Base-by-base conservation (phyloP, 1,284 basidiomycete genomes). In the Sporisorium scitamineum region DNA sequence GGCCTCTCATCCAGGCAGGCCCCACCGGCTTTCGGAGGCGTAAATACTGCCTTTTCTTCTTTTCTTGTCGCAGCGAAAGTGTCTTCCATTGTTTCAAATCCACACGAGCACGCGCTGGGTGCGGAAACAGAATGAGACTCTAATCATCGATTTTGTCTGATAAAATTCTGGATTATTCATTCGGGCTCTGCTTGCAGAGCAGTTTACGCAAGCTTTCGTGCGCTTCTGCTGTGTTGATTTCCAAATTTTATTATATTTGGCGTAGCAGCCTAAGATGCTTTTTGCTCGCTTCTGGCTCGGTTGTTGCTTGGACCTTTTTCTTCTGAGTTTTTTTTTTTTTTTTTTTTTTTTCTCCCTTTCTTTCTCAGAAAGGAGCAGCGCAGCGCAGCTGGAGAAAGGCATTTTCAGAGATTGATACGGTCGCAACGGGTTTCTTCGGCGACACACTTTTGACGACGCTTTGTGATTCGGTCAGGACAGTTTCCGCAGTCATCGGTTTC, bases 351-450 rank as follows among this genome's bases (percentile, higher is more conserved):
- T n/a, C n/a, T n/a, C n/a, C n/a, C n/a, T 31, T 24, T 50, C 5
- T 24, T 29, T 50, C 31, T 29, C n/a, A 11, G 31, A 52, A 57
- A 37, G 31, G 29, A 37, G 54, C 55, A 58, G 50, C 55, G 44
- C n/a, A 29, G 34, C 54, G 50, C 37, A 32, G 53, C 39, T 9
- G 32, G 3, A 45, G 42, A 24, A 13, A 20, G 22, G 20, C 5
- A 45, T 45, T 47, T 9, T 22, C 44, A 9, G 6, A 51, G 27
- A 10, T 51, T 34, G 31, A 51, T 32, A 31, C 16, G 50, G n/a
- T n/a, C n/a, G 44, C 6, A 24, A 37, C 58, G 56, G 63, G 41
- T 39, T 42, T 61, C 64, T 61, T 61, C 55, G 59, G 59, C 65
- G 45, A 20, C 54, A 54, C 65, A 53, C 41, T 8, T 6, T 20